Conservation (phyloP, 495 filamentous ascomycete genomes). For the Lepidopterella palustris region DNA sequence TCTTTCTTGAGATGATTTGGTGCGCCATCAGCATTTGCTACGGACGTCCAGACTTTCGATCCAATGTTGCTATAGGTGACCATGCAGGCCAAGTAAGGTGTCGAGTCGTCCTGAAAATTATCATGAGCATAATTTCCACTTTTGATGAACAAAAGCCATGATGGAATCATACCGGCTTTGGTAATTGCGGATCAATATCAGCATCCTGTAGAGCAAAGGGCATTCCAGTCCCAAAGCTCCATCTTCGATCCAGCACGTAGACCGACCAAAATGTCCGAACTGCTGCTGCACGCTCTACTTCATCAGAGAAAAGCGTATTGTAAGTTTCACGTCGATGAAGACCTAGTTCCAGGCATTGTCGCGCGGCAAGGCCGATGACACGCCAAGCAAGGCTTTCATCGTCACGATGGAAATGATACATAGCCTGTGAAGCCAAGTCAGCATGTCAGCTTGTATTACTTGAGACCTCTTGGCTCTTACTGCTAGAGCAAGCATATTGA, state of each 20-base stretch:
- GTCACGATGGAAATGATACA: constrained; percentile 76
- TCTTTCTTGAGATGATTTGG: constrained; percentile 50
- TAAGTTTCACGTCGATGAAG: constrained; percentile 70
- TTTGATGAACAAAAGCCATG: neutral
- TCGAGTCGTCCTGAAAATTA: constrained; percentile 48
- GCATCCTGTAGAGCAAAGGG: constrained; percentile 77
- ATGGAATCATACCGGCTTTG: constrained; percentile 58
- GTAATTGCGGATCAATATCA: constrained; percentile 72
- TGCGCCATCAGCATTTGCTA: constrained; percentile 47
- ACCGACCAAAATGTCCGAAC: constrained; percentile 72
- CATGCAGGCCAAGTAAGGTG: constrained; percentile 72
- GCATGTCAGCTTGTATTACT: neutral
- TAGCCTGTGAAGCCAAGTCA: constrained; percentile 47
- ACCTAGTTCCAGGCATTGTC: constrained; percentile 74
- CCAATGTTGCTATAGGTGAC: constrained; percentile 68
- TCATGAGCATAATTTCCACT: neutral
- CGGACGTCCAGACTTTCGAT: constrained; percentile 71
- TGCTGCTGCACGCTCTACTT: constrained; percentile 53
- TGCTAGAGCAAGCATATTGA: constrained; percentile 67
- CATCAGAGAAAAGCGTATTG: constrained; percentile 54
- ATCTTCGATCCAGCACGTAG: constrained; percentile 72
- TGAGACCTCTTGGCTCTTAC: constrained; percentile 40
- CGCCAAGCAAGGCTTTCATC: constrained; percentile 78
- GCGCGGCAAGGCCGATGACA: constrained; percentile 64
- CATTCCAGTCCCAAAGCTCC: constrained; percentile 75